These are phyloP conservation scores for Mrakia blollopis DNA, from an alignment of 768 basidiomycete genomes.

Conservation along the genomic window DNA sequence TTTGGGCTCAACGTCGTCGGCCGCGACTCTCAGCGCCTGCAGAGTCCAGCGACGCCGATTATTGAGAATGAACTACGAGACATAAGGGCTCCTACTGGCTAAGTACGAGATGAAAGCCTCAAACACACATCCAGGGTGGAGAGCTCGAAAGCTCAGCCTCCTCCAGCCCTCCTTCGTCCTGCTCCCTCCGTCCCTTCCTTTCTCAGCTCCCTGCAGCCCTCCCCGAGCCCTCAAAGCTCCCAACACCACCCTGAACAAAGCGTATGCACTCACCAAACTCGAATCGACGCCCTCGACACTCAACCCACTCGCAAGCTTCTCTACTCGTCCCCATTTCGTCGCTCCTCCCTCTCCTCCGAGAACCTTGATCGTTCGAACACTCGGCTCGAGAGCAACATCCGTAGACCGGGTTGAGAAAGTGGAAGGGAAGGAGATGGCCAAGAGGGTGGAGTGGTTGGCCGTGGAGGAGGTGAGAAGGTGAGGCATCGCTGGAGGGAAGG, in stretches of 20 bases:
- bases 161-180: no score
- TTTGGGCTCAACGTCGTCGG: background rate
- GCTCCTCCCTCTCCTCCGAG: slow-evolving; percentile 1
- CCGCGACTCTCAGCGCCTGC: background rate
- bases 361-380: slow-evolving; percentile 5
- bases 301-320: background rate
- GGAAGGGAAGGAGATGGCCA: slow-evolving; percentile 3
- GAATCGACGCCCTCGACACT: background rate
- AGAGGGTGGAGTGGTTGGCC: background rate
- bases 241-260: no score
- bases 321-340: slow-evolving; percentile 9
- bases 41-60: no score
- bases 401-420: slow-evolving; percentile 3
- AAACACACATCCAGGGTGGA: no score
- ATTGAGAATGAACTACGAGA: no score
- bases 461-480: slow-evolving; percentile 19
- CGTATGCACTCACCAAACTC: background rate
- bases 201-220: no score
- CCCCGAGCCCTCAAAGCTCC: no score
- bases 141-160: no score
- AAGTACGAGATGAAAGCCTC: no score
- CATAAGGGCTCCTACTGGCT: no score
- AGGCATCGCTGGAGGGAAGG: background rate
- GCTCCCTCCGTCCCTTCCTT: no score
- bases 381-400: background rate